phyloP scores from a whole-genome alignment of 2,329 filamentous ascomycete genomes.

The Pyrenochaeta sp. region DNA sequence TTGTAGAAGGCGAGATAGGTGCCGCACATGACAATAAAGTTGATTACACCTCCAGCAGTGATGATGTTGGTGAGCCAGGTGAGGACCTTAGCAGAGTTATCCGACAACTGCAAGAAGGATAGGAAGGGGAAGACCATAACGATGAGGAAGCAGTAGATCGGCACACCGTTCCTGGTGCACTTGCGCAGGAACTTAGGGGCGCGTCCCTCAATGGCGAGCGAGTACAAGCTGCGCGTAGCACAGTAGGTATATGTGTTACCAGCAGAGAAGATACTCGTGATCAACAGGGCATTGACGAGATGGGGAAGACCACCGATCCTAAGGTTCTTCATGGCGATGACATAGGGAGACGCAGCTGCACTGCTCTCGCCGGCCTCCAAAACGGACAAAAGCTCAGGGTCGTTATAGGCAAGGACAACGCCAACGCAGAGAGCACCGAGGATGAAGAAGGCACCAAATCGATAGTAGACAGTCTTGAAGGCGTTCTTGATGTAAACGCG shows the following conservation, averaged over 20 bases:
- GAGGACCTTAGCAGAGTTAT: slow-evolving; percentile 71
- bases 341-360: slow-evolving; percentile 68
- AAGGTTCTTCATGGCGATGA: slow-evolving; percentile 68
- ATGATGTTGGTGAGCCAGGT: slow-evolving; percentile 76
- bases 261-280: slow-evolving; percentile 65
- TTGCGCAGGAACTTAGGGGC: slow-evolving; percentile 65
- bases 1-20: slow-evolving; percentile 69
- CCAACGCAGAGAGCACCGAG: slow-evolving; percentile 56
- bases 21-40: slow-evolving; percentile 60
- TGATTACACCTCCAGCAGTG: slow-evolving; percentile 70
- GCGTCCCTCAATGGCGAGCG: slow-evolving; percentile 61
- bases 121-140: slow-evolving; percentile 75
- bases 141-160: slow-evolving; percentile 74
- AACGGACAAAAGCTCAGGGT: slow-evolving; percentile 72
- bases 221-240: slow-evolving; percentile 62
- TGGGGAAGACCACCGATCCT: slow-evolving; percentile 63
- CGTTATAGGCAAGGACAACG: slow-evolving; percentile 67
- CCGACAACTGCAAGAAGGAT: slow-evolving; percentile 76
- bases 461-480: slow-evolving; percentile 58
- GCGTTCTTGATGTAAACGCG: slow-evolving; percentile 57
- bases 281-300: slow-evolving; percentile 64
- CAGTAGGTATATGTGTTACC: slow-evolving; percentile 65
- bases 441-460: slow-evolving; percentile 59
- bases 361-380: slow-evolving; percentile 38
- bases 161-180: slow-evolving; percentile 71